Evolutionary conservation across 2,329 filamentous ascomycete genomes (phyloP).

Genomic region (Colletotrichum sp.): DNA sequence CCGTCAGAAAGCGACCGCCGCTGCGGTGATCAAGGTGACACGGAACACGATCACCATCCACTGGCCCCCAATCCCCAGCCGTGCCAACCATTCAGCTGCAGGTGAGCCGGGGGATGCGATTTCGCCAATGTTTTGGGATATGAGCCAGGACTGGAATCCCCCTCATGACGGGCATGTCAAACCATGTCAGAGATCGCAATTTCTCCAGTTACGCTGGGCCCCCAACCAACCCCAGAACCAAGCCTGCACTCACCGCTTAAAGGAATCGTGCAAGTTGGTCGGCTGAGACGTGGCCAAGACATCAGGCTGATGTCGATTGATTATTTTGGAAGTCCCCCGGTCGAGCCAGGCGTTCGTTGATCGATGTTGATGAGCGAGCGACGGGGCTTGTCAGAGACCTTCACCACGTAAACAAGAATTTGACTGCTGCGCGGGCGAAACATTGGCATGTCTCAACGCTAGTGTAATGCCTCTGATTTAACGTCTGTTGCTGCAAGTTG

Average conservation of each 20-base stretch:
- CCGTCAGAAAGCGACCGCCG: neutral
- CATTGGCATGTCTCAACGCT: slow-evolving; percentile 18
- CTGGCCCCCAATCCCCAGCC: neutral
- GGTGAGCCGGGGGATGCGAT: neutral
- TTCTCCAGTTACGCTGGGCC: slow-evolving; percentile 1
- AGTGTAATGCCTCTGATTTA: neutral
- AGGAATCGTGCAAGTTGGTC: neutral
- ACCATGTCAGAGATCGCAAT: neutral
- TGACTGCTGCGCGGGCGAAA: slow-evolving; percentile 9
- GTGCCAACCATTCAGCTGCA: slow-evolving; percentile 5
- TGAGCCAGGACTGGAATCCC: neutral
- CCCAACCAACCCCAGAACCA: neutral
- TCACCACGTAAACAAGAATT: neutral
- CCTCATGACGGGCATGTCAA: neutral
- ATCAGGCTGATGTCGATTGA: neutral
- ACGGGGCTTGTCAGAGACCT: neutral
- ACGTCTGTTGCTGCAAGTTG: neutral
- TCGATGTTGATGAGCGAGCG: slow-evolving; percentile 6
- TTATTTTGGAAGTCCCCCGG: neutral
- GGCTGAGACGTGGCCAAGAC: neutral
- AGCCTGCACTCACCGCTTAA: neutral
- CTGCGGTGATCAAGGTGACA: neutral
- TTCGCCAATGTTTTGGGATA: neutral
- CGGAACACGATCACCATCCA: neutral
- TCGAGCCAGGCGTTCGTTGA: neutral